Conservation (phyloP, 2,329 filamentous ascomycete genomes). For the Colletotrichum euphorbiae region DNA sequence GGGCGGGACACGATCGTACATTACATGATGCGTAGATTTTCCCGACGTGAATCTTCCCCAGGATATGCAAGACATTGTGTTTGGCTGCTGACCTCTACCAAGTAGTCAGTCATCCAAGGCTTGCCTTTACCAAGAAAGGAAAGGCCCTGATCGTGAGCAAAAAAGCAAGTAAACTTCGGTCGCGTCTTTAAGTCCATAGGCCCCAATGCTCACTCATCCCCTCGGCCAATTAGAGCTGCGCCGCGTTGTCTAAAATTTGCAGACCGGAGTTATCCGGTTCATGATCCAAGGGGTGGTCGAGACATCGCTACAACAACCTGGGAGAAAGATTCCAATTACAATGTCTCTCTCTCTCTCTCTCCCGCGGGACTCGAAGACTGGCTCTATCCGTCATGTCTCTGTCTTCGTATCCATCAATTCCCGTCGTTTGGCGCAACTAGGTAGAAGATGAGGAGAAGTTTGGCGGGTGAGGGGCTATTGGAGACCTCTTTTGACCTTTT, state of each 20-base stretch:
- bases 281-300: slow-evolving; percentile 28
- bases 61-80: background rate
- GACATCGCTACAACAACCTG: slow-evolving; percentile 5
- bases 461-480: slow-evolving; percentile 1
- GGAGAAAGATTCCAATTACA: slow-evolving; percentile 1
- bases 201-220: background rate
- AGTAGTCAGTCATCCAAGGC: too few species aligned
- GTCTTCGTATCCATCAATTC: background rate
- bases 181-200: background rate
- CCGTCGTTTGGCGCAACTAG: background rate
- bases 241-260: background rate
- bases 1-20: slow-evolving; percentile 8
- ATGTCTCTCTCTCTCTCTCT: slow-evolving; percentile 2
- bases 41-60: background rate
- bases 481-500: background rate
- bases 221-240: background rate
- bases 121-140: too few species aligned
- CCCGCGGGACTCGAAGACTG: too few species aligned
- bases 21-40: slow-evolving; percentile 15
- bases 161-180: too few species aligned
- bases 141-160: too few species aligned
- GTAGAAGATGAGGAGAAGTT: too few species aligned
- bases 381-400: background rate
- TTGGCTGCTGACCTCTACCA: too few species aligned
- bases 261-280: background rate